Conservation (phyloP, 2,329 filamentous ascomycete species). For the Metarhizium anisopliae region DNA sequence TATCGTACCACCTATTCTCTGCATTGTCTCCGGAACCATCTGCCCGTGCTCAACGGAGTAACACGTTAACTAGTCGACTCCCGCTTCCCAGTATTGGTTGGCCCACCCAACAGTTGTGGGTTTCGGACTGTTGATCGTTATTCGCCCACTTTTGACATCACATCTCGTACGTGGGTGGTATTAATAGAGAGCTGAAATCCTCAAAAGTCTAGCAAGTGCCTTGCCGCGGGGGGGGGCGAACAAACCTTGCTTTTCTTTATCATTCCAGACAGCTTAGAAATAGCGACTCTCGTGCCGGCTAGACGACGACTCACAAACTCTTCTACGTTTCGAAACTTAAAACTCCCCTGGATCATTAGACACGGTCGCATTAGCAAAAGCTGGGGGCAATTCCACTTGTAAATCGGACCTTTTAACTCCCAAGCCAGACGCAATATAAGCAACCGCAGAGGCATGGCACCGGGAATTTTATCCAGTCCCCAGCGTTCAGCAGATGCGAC, state of each 20-base stretch:
- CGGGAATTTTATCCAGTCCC: constrained; percentile 5
- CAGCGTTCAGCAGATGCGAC: neutral
- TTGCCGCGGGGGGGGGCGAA: neutral
- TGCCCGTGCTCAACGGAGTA: neutral
- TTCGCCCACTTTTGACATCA: neutral
- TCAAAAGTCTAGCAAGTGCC: neutral
- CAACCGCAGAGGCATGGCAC: constrained; percentile 3
- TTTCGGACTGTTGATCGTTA: neutral
- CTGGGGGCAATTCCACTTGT: neutral
- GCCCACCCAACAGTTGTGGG: constrained; percentile 3
- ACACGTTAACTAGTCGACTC: neutral
- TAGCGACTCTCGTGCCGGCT: neutral
- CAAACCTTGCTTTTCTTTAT: neutral
- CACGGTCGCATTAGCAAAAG: neutral
- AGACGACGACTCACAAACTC: neutral
- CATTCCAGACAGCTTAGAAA: neutral
- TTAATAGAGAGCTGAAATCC: neutral
- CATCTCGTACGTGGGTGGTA: neutral
- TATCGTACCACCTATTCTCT: neutral
- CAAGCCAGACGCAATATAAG: neutral
- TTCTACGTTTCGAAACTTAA: too few relatives aligned
- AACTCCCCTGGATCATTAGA: too few relatives aligned
- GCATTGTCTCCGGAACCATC: neutral
- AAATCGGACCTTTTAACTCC: neutral
- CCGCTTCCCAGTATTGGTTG: neutral